Percentiles rank a stretch among this genome's conserved stretches.
Evolutionary conservation across 345 rosid genomes (phyloP).

Genomic region (Gossypium australe): DNA sequence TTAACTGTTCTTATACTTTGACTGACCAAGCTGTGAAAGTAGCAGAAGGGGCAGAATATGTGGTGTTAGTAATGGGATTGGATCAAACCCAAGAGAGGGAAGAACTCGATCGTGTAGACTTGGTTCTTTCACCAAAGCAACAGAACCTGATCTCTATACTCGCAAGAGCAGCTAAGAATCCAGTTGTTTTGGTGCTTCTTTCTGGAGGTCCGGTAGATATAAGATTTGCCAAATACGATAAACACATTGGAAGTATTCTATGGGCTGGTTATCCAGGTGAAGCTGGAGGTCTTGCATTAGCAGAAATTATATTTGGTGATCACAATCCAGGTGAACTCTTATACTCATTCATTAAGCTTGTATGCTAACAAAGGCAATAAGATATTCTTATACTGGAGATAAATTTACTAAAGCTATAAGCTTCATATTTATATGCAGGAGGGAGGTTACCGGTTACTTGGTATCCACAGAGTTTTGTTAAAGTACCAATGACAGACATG

Average conservation of each 20-base stretch:
- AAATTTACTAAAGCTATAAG: background rate
- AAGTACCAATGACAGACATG: constrained; percentile 55
- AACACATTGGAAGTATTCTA: constrained; percentile 61
- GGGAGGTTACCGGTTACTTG: constrained; percentile 25
- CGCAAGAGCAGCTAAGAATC: constrained; percentile 64
- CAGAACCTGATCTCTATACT: constrained; percentile 48
- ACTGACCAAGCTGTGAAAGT: constrained; percentile 46
- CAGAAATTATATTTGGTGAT: constrained; percentile 82
- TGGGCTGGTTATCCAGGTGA: constrained; percentile 99
- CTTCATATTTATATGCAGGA: background rate
- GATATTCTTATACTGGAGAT: background rate
- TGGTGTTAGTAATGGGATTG: constrained; percentile 79
- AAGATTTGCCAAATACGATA: constrained; percentile 47
- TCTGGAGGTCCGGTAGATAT: constrained; percentile 82
- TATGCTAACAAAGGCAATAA: background rate
- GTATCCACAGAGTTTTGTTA: constrained; percentile 4
- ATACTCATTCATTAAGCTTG: background rate
- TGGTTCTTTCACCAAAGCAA: constrained; percentile 73
- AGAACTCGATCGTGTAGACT: constrained; percentile 56
- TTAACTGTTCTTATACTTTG: constrained; percentile 47
- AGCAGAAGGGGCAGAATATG: constrained; percentile 53
- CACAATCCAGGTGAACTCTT: constrained; percentile 65
- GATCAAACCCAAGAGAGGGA: constrained; percentile 79
- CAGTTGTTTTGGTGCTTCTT: constrained; percentile 60
- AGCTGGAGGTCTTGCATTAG: constrained; percentile 77